phyloP scores from a whole-genome alignment of 2,329 filamentous ascomycete species.

The Sarocladium oryzae region DNA sequence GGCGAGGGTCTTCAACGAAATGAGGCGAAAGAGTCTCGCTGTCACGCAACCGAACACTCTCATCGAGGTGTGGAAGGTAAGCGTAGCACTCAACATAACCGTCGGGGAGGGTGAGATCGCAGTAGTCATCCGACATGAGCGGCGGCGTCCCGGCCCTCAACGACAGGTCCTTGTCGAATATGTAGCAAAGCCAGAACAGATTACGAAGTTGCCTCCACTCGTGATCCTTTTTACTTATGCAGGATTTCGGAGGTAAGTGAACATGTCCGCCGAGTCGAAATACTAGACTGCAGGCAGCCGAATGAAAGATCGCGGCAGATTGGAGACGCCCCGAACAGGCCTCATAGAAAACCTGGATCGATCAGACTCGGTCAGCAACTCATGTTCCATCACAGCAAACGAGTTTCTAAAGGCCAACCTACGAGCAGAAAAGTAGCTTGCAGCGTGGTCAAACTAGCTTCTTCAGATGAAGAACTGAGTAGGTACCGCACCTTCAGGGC shows the following conservation, averaged over 20 bases:
- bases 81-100: conserved; percentile 3
- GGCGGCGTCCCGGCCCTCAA: conserved; percentile 19
- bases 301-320: conserved; percentile 29
- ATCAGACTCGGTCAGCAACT: background rate
- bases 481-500: conserved; percentile 24
- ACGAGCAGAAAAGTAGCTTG: conserved; percentile 37
- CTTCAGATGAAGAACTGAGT: conserved; percentile 28
- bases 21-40: background rate
- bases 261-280: conserved; percentile 38
- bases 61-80: background rate
- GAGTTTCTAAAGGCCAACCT: no score
- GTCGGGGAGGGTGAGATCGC: conserved; percentile 40
- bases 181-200: conserved; percentile 23
- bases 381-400: background rate
- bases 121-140: conserved; percentile 36
- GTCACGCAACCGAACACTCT: background rate
- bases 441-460: conserved; percentile 28
- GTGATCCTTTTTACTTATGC: background rate
- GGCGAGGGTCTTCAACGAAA: conserved; percentile 30
- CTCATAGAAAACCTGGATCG: background rate
- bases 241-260: background rate
- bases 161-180: conserved; percentile 20
- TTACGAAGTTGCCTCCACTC: conserved; percentile 11
- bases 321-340: conserved; percentile 18
- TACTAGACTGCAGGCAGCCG: conserved; percentile 32